Evolutionary conservation across 805 yeast genomes (phyloP).

Genomic region (Ascoidea rubescens): DNA sequence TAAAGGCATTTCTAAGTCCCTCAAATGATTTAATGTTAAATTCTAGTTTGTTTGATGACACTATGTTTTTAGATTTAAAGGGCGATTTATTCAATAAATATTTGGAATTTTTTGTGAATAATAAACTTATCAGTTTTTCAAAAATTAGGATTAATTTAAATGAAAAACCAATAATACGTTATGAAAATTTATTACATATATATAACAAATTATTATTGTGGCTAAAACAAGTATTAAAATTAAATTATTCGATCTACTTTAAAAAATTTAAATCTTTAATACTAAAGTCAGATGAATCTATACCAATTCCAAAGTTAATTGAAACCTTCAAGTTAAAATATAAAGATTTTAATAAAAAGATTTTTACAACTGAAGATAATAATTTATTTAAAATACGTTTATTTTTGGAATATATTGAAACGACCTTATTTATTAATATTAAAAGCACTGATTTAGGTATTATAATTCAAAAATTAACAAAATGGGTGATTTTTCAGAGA

Average conservation of each 20-base stretch:
- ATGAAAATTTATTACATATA: not conserved
- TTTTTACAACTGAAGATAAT: no score
- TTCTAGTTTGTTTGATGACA: not conserved
- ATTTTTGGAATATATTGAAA: no score
- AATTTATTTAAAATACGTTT: no score
- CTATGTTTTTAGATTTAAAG: not conserved
- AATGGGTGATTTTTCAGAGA: no score
- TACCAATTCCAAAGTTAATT: not conserved
- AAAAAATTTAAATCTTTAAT: no score
- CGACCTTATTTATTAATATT: no score
- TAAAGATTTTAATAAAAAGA: no score
- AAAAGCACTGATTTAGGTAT: no score
- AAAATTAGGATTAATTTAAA: not conserved
- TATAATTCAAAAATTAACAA: no score
- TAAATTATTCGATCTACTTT: no score
- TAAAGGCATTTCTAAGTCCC: not conserved
- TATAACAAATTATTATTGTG: not conserved
- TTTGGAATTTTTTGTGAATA: not conserved
- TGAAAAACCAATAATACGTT: not conserved
- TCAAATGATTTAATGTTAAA: not conserved
- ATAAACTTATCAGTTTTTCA: no score
- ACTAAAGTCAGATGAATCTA: not conserved
- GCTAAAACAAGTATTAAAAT: not conserved
- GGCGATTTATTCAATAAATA: not conserved
- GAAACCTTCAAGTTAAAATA: no score